Base-by-base conservation (phyloP, 148 eudicot genomes). In the Vaccinium darrowii region DNA sequence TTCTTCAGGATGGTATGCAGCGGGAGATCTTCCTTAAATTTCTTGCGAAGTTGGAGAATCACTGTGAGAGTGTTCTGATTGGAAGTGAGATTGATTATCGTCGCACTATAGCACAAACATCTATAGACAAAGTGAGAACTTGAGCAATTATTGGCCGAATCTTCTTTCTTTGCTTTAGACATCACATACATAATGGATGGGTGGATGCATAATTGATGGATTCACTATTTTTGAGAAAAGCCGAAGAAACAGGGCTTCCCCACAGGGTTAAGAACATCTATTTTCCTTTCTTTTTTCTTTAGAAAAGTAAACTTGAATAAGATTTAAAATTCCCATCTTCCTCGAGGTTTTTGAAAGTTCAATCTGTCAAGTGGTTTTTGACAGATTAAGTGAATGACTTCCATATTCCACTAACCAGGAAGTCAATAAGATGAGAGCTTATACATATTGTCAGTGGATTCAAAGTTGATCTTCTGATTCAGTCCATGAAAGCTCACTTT, bases 21-120 rank as follows among this genome's bases (percentile, higher is more conserved):
- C 87, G 88, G 83, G 99, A 94, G 88, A 93, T 97, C 79, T 97
- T 97, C 84, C 88, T 88, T 69, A 89, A 91, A 71, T 86, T 97
- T 82, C 86, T 95, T 25, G 89, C 88, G 52, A 92, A 91, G 81
- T 79, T 97, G 84, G 96, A 92, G 81, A 89, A 95, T 21, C 98
- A 97, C 62, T 93, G 96, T 90, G 91, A 92, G 79, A 92, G 81
- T 89, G 89, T 93, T 89, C 84, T 88, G 65, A 91, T 97, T 85
- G 99, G 97, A 76, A 95, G 95, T 89, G 99, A 95, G 81, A 90
- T 94, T 83, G 99, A 97, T 90, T 97, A 95, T 88, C 98, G 99
- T 33, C 94, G 98, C 78, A 82, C 91, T 80, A 91, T 95, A 89
- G 97, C 94, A 72, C 88, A 95, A 86, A 85, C 89, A 86, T 93